These are phyloP conservation scores for Paracorniculantispora psalliotae DNA, from an alignment of 2,329 filamentous ascomycete genomes.

Conservation along the genomic window DNA sequence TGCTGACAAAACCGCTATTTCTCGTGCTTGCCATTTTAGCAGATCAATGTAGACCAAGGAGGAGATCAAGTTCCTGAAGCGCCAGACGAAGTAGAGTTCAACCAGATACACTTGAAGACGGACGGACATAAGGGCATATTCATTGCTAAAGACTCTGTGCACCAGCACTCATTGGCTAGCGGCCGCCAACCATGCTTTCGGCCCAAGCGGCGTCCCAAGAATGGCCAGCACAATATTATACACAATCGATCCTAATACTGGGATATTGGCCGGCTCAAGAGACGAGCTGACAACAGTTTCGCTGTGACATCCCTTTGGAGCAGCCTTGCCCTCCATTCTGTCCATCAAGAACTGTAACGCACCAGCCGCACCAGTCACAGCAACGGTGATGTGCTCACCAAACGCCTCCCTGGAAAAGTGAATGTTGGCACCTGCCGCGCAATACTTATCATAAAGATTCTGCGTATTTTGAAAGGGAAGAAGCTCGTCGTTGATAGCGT, in stretches of 20 bases:
- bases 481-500: background rate
- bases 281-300: background rate
- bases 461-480: background rate
- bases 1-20: no score
- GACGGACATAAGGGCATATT: no score
- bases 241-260: background rate
- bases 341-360: background rate
- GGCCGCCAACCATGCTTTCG: no score
- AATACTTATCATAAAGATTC: background rate
- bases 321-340: background rate
- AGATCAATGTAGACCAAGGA: no score
- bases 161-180: no score
- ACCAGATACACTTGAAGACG: no score
- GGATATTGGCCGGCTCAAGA: background rate
- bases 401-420: background rate
- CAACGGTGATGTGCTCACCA: background rate
- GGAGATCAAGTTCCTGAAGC: no score
- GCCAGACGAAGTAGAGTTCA: no score
- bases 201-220: background rate
- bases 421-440: background rate
- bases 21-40: no score
- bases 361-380: background rate
- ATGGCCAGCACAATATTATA: background rate
- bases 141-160: no score
- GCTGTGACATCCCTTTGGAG: background rate